Conservation (phyloP, 78 protist species). For the Blattamonas nauphoetae region DNA sequence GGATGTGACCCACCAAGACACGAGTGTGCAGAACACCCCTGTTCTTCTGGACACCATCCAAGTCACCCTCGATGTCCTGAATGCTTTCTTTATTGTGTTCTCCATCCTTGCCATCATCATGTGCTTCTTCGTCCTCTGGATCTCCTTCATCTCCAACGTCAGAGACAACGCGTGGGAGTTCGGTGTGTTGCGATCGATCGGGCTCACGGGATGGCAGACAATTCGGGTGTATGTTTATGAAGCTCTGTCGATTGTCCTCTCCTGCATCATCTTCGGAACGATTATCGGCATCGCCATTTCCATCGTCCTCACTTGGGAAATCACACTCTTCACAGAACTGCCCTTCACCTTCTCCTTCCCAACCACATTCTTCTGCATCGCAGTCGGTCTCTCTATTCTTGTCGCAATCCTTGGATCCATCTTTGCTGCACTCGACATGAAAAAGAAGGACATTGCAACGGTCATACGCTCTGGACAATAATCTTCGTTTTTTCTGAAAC, state of each 20-base stretch:
- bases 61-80: constrained; percentile 4
- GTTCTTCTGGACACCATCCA: background rate
- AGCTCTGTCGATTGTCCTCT: constrained; percentile 30
- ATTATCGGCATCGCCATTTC: constrained; percentile 49
- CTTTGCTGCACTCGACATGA: constrained; percentile 44
- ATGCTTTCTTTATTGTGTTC: constrained; percentile 33
- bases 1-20: background rate
- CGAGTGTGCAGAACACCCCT: background rate
- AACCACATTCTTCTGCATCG: constrained; percentile 37
- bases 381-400: constrained; percentile 35
- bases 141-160: constrained; percentile 70
- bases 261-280: constrained; percentile 38
- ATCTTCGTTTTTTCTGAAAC: background rate
- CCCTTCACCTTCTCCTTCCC: constrained; percentile 75
- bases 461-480: background rate
- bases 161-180: constrained; percentile 78
- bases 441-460: constrained; percentile 7
- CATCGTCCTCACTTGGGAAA: constrained; percentile 59
- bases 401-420: constrained; percentile 59
- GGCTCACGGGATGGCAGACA: constrained; percentile 43
- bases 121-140: constrained; percentile 74
- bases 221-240: constrained; percentile 64
- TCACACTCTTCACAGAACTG: constrained; percentile 64
- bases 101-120: constrained; percentile 43
- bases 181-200: constrained; percentile 74